Evolutionary conservation across 306 rosid species (phyloP).

Genomic region (Vachellia pachyceras): DNA sequence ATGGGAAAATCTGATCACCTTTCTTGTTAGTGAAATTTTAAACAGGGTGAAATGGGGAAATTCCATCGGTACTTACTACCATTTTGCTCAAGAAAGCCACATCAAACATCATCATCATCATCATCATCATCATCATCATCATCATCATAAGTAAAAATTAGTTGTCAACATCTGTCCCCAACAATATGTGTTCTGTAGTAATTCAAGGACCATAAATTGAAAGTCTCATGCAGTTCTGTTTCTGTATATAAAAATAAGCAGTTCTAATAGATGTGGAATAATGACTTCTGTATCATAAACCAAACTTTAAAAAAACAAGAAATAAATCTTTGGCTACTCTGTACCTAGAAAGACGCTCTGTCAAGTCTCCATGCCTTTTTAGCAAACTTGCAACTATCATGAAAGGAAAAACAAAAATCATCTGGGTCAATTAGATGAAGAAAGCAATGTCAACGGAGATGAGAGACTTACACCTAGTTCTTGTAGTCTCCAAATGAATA

Average conservation of each 20-base stretch:
- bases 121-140: too few species aligned
- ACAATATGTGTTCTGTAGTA: background rate
- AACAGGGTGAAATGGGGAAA: background rate
- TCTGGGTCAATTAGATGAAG: slow-evolving; percentile 27
- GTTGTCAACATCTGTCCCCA: background rate
- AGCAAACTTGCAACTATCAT: slow-evolving; percentile 73
- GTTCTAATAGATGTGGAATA: slow-evolving; percentile 15
- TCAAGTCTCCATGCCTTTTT: slow-evolving; percentile 80
- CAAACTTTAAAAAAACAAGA: background rate
- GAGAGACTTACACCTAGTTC: slow-evolving; percentile 69
- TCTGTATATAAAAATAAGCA: slow-evolving; percentile 6
- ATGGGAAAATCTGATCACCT: background rate
- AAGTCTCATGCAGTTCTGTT: slow-evolving; percentile 7
- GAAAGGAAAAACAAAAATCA: slow-evolving; percentile 39
- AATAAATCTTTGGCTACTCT: background rate
- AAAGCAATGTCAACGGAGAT: background rate
- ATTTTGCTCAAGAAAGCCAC: background rate
- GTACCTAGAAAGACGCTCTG: slow-evolving; percentile 91
- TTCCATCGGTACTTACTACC: background rate
- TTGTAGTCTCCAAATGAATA: slow-evolving; percentile 76
- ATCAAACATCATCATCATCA: too few species aligned
- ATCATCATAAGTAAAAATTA: background rate
- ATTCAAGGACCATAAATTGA: slow-evolving; percentile 7
- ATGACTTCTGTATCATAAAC: slow-evolving; percentile 15
- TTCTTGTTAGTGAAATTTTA: background rate